Base-by-base conservation (phyloP, 139 green algal genomes). In the Volvox africanus region DNA sequence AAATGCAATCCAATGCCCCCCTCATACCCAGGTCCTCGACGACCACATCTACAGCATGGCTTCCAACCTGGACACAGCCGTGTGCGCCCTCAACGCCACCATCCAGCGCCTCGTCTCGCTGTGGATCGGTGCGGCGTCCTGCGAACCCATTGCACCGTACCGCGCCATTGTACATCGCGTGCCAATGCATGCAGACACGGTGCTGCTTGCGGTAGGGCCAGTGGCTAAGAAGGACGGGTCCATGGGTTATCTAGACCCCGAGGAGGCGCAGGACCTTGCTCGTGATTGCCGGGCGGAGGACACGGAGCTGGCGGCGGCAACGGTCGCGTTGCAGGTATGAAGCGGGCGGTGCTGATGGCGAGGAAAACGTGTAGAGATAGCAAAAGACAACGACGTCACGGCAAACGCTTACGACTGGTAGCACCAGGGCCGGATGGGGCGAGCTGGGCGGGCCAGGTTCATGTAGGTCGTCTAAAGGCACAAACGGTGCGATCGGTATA, bases 111-210 rank as follows among this genome's bases (percentile, higher is more conserved):
- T 90, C 30, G 32, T 61, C 22, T 55, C 55, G 1, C 55, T 90
- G 21, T 90, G 86, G 86, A 65, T 67, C 14, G 30, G 32, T 3
- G 86, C 86, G 1, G 73, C 86, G 14, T 55, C 35, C 0, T 90
- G 86, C 86, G 75, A 62, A 33, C 86, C 73, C 24, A 24, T 61
- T 22, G 73, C 73, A 61, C 86, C 75, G 30, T 90, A 84, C 55
- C 73, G 55, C 0, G 86, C 37, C 0, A 61, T 37, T 18, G 55
- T 85, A 55, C 50, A 61, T 37, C 73, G 73, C 22, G 30, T 61
- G 1, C 73, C 86, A n/a, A 83, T 90, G 86, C 73, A 85, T 33
- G 86, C 26, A 71, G 85, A 90, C 75, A 65, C 73, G 19, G 21
- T 90, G 73, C 30, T 84, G 55, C 55, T 90, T 19, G 12, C 28